A percentile compares a stretch with the other conserved stretches of the same genome.
These are phyloP conservation scores for Pisolithus orientalis DNA, from an alignment of 768 basidiomycete species.

Conservation along the genomic window DNA sequence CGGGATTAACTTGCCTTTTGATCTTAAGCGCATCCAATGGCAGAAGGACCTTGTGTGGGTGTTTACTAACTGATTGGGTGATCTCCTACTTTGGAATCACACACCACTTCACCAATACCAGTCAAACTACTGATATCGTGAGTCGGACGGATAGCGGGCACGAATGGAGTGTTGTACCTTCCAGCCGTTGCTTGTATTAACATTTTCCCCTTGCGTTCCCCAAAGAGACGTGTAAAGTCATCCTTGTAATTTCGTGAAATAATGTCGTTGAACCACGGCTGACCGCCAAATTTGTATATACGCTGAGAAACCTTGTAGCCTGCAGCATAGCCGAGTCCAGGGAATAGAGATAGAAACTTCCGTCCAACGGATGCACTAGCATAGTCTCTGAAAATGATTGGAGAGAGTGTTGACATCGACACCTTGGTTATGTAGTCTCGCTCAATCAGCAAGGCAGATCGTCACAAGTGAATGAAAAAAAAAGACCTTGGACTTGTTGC, in stretches of 20 bases:
- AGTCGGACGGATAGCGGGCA: not conserved
- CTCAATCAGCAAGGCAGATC: not conserved
- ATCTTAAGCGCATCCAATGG: slow-evolving; percentile 97
- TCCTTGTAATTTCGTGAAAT: slow-evolving; percentile 77
- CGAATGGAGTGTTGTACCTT: slow-evolving; percentile 45
- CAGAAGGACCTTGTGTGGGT: slow-evolving; percentile 62
- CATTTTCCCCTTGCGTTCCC: slow-evolving; percentile 92
- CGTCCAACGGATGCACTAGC: slow-evolving; percentile 59
- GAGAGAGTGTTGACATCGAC: slow-evolving; percentile 53
- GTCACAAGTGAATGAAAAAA: not conserved
- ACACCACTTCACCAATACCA: slow-evolving; percentile 90
- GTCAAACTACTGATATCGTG: slow-evolving; percentile 41
- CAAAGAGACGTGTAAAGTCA: slow-evolving; percentile 78
- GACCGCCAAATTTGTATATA: slow-evolving; percentile 97
- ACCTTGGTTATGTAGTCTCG: slow-evolving; percentile 38
- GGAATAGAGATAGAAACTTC: slow-evolving; percentile 90
- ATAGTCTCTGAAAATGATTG: slow-evolving; percentile 84
- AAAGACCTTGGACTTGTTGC: slow-evolving; percentile 80
- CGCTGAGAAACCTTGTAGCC: slow-evolving; percentile 96
- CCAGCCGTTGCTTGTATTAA: slow-evolving; percentile 94
- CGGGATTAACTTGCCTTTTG: slow-evolving; percentile 97
- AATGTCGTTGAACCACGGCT: slow-evolving; percentile 95
- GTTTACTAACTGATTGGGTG: not conserved
- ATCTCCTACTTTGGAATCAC: slow-evolving; percentile 10
- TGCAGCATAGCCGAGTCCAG: slow-evolving; percentile 95